A percentile compares a stretch with the other conserved stretches of the same genome.
Evolutionary conservation across 75 land plant genomes (phyloP).

Genomic region (Isoetes taiwanensis): DNA sequence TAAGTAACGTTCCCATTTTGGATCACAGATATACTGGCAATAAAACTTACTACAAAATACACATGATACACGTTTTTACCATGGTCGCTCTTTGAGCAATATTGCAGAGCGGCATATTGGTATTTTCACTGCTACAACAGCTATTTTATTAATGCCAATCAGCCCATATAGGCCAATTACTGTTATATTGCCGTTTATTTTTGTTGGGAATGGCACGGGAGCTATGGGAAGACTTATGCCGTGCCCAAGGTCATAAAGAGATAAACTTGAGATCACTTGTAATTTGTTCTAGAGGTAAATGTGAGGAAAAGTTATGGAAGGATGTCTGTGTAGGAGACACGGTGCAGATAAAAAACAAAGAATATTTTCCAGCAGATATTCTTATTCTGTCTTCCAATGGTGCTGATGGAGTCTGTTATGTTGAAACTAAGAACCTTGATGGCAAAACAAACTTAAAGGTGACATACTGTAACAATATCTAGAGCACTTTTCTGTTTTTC

Average conservation of each 20-base stretch:
- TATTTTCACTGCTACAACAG: constrained; percentile 1
- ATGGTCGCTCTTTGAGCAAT: constrained; percentile 2
- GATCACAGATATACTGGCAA: constrained; percentile 1
- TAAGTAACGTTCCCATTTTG: no score
- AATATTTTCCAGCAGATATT: constrained; percentile 4
- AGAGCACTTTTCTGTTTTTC: background rate
- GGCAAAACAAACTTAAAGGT: constrained; percentile 7
- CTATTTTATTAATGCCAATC: background rate
- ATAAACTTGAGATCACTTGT: background rate
- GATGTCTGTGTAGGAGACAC: background rate
- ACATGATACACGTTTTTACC: constrained; percentile 5
- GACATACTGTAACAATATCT: background rate
- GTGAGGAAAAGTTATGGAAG: background rate
- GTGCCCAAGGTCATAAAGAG: background rate
- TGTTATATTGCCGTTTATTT: background rate
- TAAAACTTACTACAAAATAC: constrained; percentile 5
- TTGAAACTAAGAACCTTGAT: constrained; percentile 7
- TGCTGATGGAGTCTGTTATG: constrained; percentile 1
- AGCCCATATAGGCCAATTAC: background rate
- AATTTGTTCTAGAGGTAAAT: background rate
- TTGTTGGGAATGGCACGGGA: constrained; percentile 3
- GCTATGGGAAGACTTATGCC: constrained; percentile 4
- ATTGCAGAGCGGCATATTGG: constrained; percentile 2
- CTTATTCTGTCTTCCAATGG: background rate
- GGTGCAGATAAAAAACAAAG: background rate